Base-by-base conservation (phyloP, 352 stramenopile species). In the Aphanomyces invadans region DNA sequence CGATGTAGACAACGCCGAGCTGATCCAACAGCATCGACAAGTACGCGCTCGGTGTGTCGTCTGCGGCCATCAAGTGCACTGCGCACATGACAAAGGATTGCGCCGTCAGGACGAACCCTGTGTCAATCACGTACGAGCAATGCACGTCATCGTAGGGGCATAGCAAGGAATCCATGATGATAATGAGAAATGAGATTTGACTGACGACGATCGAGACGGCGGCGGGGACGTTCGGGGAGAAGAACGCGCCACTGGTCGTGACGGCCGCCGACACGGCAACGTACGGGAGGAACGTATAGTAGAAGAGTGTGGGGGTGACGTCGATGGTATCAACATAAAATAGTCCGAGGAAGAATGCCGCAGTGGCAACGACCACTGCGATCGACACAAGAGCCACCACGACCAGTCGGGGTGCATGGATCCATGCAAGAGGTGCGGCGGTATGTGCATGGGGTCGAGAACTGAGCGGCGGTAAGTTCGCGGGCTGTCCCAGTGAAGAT, bases 81-180 rank as follows among this genome's bases (percentile, higher is more conserved):
- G 83, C 71, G 39, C 86, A 74, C 32, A 88, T 76, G 38, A 88
- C 39, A 10, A 87, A 66, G 23, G 77, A 71, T 26, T 78, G 75
- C 0, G 73, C 75, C 28, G 84, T 59, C 52, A 86, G 83, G 17
- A 87, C 70, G 61, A 87, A 76, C 2, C 72, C 73, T 44, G 79
- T 73, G 25, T 83, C 75, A 19, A 90, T 55, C 3, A 72, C 78
- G 2, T 76, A 68, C 10, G 74, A 78, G 54, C 81, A 90, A 36
- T 70, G 76, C 31, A 87, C 78, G 59, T 80, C 81, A 68, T 90
- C 90, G 68, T 89, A 81, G n/a, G 81, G 81, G 32, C 81, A 90
- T 15, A 81, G 74, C 39, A 76, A 81, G 46, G 79, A 88, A 62
- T 87, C 73, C 69, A 87, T 25, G 25, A 62, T 38, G 17, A 62